A percentile compares a stretch with the other conserved stretches of the same genome.
Conservation (phyloP, 345 rosid genomes). For the Sapria himalayana region DNA sequence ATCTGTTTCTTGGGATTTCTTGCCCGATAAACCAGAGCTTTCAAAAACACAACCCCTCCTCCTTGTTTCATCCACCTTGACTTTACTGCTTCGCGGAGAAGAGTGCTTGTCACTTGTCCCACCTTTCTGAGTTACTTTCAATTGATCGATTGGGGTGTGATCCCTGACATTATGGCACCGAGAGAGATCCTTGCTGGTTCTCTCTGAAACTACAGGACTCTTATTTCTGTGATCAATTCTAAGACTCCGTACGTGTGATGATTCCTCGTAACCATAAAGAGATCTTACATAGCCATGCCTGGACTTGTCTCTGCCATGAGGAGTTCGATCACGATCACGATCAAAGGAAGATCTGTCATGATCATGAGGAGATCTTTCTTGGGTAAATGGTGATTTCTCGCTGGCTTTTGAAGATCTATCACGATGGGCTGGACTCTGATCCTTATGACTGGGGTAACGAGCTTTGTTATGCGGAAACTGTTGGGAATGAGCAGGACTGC, state of each 20-base stretch:
- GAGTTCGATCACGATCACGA: constrained; percentile 8
- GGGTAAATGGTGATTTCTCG: constrained; percentile 14
- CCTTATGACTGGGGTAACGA: constrained; percentile 44
- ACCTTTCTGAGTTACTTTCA: constrained; percentile 39
- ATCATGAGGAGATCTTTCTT: constrained; percentile 5
- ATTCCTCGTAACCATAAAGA: constrained; percentile 32
- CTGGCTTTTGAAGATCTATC: constrained; percentile 35
- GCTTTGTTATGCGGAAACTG: constrained; percentile 52
- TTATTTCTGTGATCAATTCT: constrained; percentile 48
- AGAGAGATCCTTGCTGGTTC: constrained; percentile 37
- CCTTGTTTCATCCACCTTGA: constrained; percentile 34
- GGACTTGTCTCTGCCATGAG: constrained; percentile 15
- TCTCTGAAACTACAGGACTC: constrained; percentile 54
- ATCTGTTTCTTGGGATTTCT: constrained; percentile 41
- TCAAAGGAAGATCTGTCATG: constrained; percentile 12
- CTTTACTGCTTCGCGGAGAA: constrained; percentile 27
- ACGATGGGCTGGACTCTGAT: constrained; percentile 38
- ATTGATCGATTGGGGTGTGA: constrained; percentile 25
- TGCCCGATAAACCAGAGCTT: constrained; percentile 19
- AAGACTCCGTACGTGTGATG: constrained; percentile 54
- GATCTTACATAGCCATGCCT: constrained; percentile 22
- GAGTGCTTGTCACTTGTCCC: constrained; percentile 36
- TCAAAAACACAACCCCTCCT: constrained; percentile 25
- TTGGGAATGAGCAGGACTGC: constrained; percentile 55
- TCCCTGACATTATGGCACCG: constrained; percentile 46